phyloP scores from a whole-genome alignment of 2,329 filamentous ascomycete genomes.

The Penicillium brasilianum region DNA sequence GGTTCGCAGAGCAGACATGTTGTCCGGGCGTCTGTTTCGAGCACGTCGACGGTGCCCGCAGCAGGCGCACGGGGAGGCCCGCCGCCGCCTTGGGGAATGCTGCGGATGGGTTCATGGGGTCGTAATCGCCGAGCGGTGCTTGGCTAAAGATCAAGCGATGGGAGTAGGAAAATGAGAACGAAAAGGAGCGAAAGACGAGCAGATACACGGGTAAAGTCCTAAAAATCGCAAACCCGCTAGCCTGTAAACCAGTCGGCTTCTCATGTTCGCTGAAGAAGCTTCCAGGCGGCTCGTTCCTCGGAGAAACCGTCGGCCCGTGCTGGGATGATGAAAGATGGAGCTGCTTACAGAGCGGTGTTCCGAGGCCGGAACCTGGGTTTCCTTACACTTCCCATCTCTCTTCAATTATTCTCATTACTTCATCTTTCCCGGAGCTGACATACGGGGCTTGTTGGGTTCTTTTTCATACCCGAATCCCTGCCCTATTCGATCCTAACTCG shows the following conservation, averaged over 20 bases:
- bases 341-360: constrained; percentile 35
- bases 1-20: constrained; percentile 38
- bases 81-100: constrained; percentile 50
- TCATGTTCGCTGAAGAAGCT: constrained; percentile 33
- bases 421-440: constrained; percentile 19
- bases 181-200: constrained; percentile 7
- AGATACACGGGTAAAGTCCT: constrained; percentile 16
- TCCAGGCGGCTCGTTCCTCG: constrained; percentile 40
- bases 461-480: constrained; percentile 7
- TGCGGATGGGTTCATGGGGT: constrained; percentile 48
- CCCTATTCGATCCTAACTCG: constrained; percentile 5
- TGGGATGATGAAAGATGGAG: constrained; percentile 21
- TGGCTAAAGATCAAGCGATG: constrained; percentile 12
- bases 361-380: constrained; percentile 22
- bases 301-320: constrained; percentile 32
- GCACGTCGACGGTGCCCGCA: constrained; percentile 48
- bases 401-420: constrained; percentile 21
- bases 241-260: constrained; percentile 22
- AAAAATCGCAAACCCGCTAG: constrained; percentile 18
- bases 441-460: constrained; percentile 18
- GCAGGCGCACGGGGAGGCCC: constrained; percentile 48
- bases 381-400: constrained; percentile 4
- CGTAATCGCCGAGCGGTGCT: constrained; percentile 25
- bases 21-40: constrained; percentile 40
- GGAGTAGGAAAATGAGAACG: neutral